A percentile compares a stretch with the other conserved stretches of the same genome.
phyloP scores from a whole-genome alignment of 352 stramenopile species.

The Pythium aquatile region DNA sequence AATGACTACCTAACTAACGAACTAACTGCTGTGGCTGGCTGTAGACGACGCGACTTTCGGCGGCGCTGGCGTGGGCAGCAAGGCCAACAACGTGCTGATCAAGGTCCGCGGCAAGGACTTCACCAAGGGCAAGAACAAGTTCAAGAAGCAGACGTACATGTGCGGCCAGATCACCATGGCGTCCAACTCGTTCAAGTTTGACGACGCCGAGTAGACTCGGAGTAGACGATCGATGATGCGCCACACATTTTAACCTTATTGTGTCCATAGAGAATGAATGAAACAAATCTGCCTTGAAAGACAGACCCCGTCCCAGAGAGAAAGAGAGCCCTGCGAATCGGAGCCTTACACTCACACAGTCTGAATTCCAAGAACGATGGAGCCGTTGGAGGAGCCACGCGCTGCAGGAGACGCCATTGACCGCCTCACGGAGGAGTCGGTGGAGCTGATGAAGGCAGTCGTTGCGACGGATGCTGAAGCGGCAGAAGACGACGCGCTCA shows the following conservation, averaged over 20 bases:
- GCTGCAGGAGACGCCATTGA: conserved; percentile 2
- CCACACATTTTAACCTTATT: conserved; percentile 13
- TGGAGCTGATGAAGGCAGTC: conserved; percentile 7
- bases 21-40: conserved; percentile 3
- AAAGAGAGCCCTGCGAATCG: not conserved
- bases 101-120: conserved; percentile 99
- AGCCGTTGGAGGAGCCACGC: not conserved
- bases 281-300: conserved; percentile 11
- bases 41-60: conserved; percentile 96
- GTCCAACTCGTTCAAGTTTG: conserved; percentile 95
- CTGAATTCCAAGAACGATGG: not conserved
- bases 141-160: conserved; percentile 97
- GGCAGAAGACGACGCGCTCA: not conserved
- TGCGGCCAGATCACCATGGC: conserved; percentile 92
- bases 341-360: too few relatives aligned
- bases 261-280: conserved; percentile 21
- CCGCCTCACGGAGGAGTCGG: not conserved
- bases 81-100: conserved; percentile 97
- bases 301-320: conserved; percentile 6
- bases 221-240: not conserved
- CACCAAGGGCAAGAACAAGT: conserved; percentile 99
- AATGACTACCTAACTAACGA: not conserved
- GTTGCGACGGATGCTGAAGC: not conserved
- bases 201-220: conserved; percentile 31
- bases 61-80: conserved; percentile 93